These are phyloP conservation scores for Aspergillus sergii DNA, from an alignment of 2,329 filamentous ascomycete species.

Conservation along the genomic window DNA sequence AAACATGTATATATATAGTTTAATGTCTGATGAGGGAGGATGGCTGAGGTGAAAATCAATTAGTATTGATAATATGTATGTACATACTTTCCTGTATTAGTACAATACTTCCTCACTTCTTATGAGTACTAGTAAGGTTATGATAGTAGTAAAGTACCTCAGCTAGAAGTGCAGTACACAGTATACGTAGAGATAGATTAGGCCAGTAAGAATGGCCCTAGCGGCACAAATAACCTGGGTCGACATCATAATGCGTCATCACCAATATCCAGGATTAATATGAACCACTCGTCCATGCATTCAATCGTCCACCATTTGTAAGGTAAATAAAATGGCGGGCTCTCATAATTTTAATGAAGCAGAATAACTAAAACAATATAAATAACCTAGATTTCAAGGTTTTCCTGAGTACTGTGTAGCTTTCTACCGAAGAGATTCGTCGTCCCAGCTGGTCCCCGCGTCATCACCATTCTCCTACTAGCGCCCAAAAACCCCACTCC, in stretches of 20 bases:
- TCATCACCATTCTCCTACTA: neutral
- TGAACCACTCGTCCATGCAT: neutral
- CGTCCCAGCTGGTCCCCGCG: neutral
- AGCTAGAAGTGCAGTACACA: too few relatives aligned
- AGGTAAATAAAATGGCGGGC: neutral
- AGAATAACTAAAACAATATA: neutral
- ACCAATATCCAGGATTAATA: neutral
- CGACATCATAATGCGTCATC: conserved; percentile 5
- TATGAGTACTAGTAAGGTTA: too few relatives aligned
- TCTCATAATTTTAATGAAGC: neutral
- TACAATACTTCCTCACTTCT: neutral
- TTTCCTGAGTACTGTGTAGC: neutral
- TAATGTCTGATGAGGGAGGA: too few relatives aligned
- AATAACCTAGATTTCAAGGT: neutral
- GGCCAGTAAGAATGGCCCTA: neutral
- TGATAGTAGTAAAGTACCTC: too few relatives aligned
- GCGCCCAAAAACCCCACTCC: neutral
- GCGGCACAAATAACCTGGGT: neutral
- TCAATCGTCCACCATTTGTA: neutral
- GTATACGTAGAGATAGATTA: too few relatives aligned
- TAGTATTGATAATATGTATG: neutral
- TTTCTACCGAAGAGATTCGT: neutral
- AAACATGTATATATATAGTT: neutral
- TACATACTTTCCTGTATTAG: neutral
- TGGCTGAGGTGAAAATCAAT: neutral